These are phyloP conservation scores for Lolium multiflorum DNA, from an alignment of 176 grass and related monocot genomes.

Conservation along the genomic window DNA sequence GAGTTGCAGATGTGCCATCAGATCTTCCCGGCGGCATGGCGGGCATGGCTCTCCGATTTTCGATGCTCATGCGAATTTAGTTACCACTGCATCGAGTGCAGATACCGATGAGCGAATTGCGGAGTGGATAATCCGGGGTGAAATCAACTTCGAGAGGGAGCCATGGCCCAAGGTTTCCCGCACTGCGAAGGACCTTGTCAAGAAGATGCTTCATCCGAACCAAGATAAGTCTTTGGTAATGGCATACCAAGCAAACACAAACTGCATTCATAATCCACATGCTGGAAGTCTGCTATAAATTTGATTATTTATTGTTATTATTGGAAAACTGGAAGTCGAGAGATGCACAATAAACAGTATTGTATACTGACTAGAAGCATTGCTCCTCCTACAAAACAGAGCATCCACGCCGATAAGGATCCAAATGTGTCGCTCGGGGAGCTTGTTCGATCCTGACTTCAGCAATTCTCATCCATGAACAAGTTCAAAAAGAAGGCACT, in stretches of 20 bases:
- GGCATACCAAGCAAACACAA: not conserved
- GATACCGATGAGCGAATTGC: conserved; percentile 82
- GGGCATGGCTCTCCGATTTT: no score
- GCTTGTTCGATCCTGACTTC: conserved; percentile 69
- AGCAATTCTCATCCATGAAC: conserved; percentile 93
- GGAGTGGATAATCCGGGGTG: conserved; percentile 63
- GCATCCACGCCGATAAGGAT: conserved; percentile 69
- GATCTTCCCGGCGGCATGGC: no score
- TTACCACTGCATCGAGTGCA: conserved; percentile 6
- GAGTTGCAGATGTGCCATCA: no score
- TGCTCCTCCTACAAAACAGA: conserved; percentile 50
- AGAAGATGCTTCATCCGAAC: conserved; percentile 78
- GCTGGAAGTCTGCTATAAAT: not conserved
- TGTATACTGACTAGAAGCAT: conserved; percentile 22
- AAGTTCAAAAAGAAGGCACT: conserved; percentile 95
- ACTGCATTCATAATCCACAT: conserved; percentile 26
- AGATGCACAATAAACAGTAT: no score
- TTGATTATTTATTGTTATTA: conserved; percentile 9
- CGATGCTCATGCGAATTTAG: not conserved
- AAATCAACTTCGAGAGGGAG: conserved; percentile 72
- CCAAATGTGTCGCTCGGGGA: conserved; percentile 83
- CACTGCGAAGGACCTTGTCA: conserved; percentile 84
- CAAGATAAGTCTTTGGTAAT: conserved; percentile 73
- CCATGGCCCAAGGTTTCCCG: conserved; percentile 90
- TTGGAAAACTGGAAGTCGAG: not conserved